These are phyloP conservation scores for Sporothrix humicola DNA, from an alignment of 2,329 filamentous ascomycete species.

Conservation along the genomic window DNA sequence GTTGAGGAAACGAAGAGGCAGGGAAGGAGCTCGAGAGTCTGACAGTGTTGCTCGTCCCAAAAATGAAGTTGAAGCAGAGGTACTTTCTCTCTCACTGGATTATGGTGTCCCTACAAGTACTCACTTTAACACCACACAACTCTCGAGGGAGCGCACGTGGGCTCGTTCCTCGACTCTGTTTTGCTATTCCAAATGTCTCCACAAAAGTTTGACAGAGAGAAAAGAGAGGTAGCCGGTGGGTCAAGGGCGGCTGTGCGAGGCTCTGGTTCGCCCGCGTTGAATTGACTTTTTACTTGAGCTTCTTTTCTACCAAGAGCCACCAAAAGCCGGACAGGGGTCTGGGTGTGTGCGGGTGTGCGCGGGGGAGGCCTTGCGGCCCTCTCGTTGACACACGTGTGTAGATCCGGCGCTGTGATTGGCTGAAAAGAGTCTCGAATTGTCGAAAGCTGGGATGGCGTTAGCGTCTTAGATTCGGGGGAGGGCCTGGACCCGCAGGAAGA, in stretches of 20 bases:
- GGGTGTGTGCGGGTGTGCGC: constrained; percentile 16
- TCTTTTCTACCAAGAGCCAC: not conserved
- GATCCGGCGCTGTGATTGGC: constrained; percentile 33
- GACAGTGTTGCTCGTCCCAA: not conserved
- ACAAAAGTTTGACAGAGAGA: not conserved
- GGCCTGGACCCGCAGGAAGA: constrained; percentile 22
- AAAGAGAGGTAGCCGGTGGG: not conserved
- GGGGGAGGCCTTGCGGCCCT: constrained; percentile 28
- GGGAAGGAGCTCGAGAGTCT: not conserved
- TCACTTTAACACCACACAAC: not conserved
- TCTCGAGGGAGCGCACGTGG: not conserved
- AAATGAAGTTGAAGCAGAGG: not conserved
- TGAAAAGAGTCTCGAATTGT: too few species aligned
- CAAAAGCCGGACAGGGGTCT: constrained; percentile 14
- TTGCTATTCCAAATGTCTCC: not conserved
- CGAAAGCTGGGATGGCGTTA: not conserved
- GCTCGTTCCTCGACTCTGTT: constrained; percentile 1
- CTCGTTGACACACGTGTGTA: constrained; percentile 37
- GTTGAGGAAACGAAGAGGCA: not conserved
- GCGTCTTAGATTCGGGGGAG: not conserved
- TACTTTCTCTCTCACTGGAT: not conserved
- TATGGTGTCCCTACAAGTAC: too few species aligned
- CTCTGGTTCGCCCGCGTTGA: too few species aligned
- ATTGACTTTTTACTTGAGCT: not conserved
- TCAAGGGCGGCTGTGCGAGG: constrained; percentile 11